Base-by-base conservation (phyloP, 768 basidiomycete genomes). In the Tylopilus plumbeoviolaceoides region DNA sequence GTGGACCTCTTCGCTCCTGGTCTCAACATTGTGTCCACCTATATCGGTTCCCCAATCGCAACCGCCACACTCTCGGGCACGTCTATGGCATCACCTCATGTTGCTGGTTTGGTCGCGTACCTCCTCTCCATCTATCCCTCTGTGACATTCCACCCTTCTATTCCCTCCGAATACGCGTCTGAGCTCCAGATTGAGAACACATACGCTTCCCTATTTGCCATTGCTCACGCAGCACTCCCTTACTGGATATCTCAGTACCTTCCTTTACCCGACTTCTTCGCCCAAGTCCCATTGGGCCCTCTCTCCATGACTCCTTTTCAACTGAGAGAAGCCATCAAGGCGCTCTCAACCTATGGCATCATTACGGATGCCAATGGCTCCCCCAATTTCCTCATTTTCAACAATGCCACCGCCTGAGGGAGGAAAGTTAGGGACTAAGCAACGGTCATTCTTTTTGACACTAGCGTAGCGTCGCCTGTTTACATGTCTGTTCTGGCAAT, bases 11-110 rank as follows among this genome's bases (percentile, higher is more conserved):
- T 97, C 61, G 95, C 82, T 30, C 95, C 95, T 47, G 91, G 89
- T 55, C 73, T 95, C 56, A 92, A 92, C 77, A 95, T 98, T 67
- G 75, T 88, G 3, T 95, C 90, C 35, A 95, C 91, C 49, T 97
- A 83, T 76, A 91, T 78, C 54, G 84, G 84, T 30, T 78, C 81
- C 54, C 69, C 66, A 53, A 65, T 56, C 5, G 81, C 89, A n/a
- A 77, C 76, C 45, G 82, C 84, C 61, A 89, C 85, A 9, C 81
- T 97, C 59, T 92, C 90, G 1, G 92, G 92, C 40, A 94, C 92
- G 8, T 92, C 89, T 15, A 97, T 97, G 93, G 94, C 95, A 14
- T 90, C 90, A 7, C 95, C 95, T 43, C 94, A 95, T 73, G 84
- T 82, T 40, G 89, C 90, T 52, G 95, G 95, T 59, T 73, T 97